A percentile compares a stretch with the other conserved stretches of the same genome.
These are phyloP conservation scores for Didymosphaeria variabile DNA, from an alignment of 2,329 filamentous ascomycete species.

Conservation along the genomic window DNA sequence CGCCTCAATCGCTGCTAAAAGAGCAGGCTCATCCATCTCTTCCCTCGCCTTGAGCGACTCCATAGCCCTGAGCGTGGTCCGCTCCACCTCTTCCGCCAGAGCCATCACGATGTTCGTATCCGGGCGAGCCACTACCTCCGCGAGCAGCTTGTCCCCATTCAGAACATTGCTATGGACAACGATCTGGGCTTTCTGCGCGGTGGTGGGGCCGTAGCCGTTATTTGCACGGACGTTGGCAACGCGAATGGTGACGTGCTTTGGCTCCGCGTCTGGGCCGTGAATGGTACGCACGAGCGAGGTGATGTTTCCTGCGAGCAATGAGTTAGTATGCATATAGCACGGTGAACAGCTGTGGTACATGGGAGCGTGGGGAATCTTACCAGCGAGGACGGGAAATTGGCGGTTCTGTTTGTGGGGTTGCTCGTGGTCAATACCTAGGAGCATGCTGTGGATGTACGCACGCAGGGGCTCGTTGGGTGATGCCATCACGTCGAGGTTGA, in stretches of 20 bases:
- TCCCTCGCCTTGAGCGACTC: neutral
- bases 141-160: no score
- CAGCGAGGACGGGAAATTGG: neutral
- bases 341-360: no score
- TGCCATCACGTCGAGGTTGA: neutral
- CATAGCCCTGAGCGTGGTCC: neutral
- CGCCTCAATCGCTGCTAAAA: no score
- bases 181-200: no score
- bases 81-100: neutral
- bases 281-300: neutral
- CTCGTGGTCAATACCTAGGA: neutral
- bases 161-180: neutral
- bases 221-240: no score
- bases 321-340: no score
- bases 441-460: neutral
- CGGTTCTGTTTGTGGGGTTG: neutral
- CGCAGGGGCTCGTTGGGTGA: neutral
- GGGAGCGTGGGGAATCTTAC: neutral
- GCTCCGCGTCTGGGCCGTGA: no score
- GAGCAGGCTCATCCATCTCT: no score
- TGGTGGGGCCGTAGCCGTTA: no score
- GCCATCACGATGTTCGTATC: neutral
- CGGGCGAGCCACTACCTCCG: no score
- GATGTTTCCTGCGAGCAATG: neutral
- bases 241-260: neutral